phyloP scores from a whole-genome alignment of 352 stramenopile genomes.

The Blastocystis hominis region DNA sequence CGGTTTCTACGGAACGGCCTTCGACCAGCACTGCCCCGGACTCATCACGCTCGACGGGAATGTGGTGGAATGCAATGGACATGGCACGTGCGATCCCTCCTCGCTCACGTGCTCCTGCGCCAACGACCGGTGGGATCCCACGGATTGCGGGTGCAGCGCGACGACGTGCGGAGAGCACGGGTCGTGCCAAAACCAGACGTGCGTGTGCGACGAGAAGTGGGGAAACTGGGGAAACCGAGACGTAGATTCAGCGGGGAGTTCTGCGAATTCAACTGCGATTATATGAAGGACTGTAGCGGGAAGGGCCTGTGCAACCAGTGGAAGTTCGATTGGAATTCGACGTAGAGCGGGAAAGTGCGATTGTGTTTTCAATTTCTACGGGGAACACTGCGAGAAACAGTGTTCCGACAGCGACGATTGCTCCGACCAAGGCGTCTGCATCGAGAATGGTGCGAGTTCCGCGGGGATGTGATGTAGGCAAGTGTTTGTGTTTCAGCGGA shows the following conservation, averaged over 20 bases:
- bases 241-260: conserved; percentile 14
- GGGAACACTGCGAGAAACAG: not conserved
- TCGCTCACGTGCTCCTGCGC: not conserved
- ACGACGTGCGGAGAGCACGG: not conserved
- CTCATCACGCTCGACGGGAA: not conserved
- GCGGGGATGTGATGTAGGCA: not conserved
- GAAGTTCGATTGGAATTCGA: not conserved
- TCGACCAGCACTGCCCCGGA: not conserved
- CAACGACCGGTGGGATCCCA: not conserved
- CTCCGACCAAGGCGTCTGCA: not conserved
- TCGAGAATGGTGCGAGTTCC: not conserved
- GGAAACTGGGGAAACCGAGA: not conserved
- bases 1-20: not conserved
- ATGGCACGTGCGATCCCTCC: not conserved
- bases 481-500: not conserved
- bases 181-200: not conserved
- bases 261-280: not conserved
- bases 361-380: conserved; percentile 5
- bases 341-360: not conserved
- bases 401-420: not conserved
- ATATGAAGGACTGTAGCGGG: not conserved
- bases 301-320: not conserved
- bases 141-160: not conserved
- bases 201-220: not conserved
- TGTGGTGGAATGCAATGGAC: not conserved